Evolutionary conservation across 805 yeast species (phyloP).

Genomic region (Priceomyces fermenticarens): DNA sequence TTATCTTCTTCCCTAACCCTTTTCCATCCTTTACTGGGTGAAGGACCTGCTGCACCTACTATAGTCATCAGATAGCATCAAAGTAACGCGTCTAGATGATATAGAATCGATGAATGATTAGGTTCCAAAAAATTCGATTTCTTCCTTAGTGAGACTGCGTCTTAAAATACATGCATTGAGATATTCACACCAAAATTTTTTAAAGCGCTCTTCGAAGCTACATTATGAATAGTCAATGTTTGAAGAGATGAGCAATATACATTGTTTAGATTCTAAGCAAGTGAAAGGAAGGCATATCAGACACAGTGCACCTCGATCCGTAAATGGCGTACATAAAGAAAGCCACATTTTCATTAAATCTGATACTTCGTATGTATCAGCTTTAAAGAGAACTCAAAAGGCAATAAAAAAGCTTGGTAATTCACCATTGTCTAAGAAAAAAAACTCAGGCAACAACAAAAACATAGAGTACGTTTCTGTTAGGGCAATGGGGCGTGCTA

Average conservation of each 20-base stretch:
- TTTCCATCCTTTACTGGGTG: background rate
- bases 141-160: too few relatives aligned
- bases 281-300: conserved; percentile 40
- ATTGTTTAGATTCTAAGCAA: conserved; percentile 1
- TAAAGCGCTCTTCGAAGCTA: too few relatives aligned
- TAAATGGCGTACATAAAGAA: conserved; percentile 40
- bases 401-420: conserved; percentile 43
- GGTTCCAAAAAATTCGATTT: too few relatives aligned
- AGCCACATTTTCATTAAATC: conserved; percentile 58
- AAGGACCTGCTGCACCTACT: background rate
- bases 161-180: too few relatives aligned
- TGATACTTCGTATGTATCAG: conserved; percentile 69
- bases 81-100: too few relatives aligned
- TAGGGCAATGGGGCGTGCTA: conserved; percentile 71
- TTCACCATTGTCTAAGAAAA: conserved; percentile 18
- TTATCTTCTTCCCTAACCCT: background rate
- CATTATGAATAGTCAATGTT: background rate
- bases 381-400: conserved; percentile 61
- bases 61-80: background rate
- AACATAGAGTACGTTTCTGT: conserved; percentile 49
- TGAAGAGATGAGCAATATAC: background rate
- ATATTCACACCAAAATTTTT: too few relatives aligned
- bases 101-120: too few relatives aligned
- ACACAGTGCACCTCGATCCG: conserved; percentile 50
- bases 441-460: conserved; percentile 32